Evolutionary conservation across 1,139 yeast species (phyloP), one percentile per base, ranked within the genome.

Genomic region (Taphrina wiesneri): DNA sequence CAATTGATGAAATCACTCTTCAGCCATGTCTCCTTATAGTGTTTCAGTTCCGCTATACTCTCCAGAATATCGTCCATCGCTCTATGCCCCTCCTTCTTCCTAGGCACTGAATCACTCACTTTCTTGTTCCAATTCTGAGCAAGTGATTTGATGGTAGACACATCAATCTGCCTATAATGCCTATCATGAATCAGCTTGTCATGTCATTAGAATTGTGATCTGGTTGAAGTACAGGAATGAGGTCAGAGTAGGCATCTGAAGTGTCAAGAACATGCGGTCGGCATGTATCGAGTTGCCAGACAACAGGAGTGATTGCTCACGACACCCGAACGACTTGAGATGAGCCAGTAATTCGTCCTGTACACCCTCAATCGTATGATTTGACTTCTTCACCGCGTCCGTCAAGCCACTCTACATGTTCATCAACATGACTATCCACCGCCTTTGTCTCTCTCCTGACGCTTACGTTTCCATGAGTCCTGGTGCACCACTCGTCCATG

Each of bases 231-330:
- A 54, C 70, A 93, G 79, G 73, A 84, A 86, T 32, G 87, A 86
- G 25, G 86, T 76, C 5, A 90, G 86, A 57, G 80, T 75, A 0
- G 98, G 98, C 77, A 93, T 86, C 72, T 93, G 97, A 61, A 84
- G 81, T 74, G 85, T 79, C 88, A 95, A 83, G 77, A 93, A 95
- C 67, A 88, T 81, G 68, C 91, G 83, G 75, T 95, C 99, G 86
- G 90, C 88, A 75, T 95, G 97, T 28, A 95, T 85, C 0, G 96
- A 83, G 73, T 92, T 93, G 0, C 99, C 99, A 0, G 96, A 96
- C 68, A 95, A 77, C 0, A 93, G 77, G 0, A 89, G 97, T 3
- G 75, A 74, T 19, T 79, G 77, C 7, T 62, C 64, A n/a, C 79
- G 80, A 0, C 84, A 83, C 13, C 89, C 80, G 71, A 81, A 83